Percentiles rank a stretch among this genome's conserved stretches.
These are phyloP conservation scores for Kuraishia borneana DNA, from an alignment of 805 yeast species.

Conservation along the genomic window DNA sequence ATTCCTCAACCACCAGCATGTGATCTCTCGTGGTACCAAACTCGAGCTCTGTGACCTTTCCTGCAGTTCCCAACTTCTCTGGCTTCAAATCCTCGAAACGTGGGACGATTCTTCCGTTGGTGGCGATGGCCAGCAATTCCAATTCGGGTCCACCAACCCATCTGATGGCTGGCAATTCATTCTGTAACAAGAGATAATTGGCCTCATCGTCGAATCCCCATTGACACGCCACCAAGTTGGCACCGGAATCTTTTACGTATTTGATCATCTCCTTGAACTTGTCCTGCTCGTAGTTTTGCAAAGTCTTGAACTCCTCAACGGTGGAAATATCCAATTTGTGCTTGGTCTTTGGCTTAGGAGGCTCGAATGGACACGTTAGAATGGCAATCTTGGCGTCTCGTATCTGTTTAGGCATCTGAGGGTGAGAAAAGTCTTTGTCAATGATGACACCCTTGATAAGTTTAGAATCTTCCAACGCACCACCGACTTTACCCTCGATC, in stretches of 20 bases:
- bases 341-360: constrained; percentile 98
- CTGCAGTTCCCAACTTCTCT: constrained; percentile 83
- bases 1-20: constrained; percentile 89
- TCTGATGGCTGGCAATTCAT: constrained; percentile 89
- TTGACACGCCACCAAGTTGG: constrained; percentile 94
- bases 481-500: constrained; percentile 94
- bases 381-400: constrained; percentile 83
- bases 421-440: constrained; percentile 96
- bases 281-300: constrained; percentile 87
- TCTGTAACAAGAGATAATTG: constrained; percentile 79
- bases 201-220: constrained; percentile 99
- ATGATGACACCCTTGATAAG: constrained; percentile 85
- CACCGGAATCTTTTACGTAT: constrained; percentile 79
- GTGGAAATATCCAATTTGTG: constrained; percentile 88
- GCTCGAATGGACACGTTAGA: constrained; percentile 97
- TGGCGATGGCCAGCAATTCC: constrained; percentile 93
- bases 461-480: constrained; percentile 75
- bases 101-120: constrained; percentile 95
- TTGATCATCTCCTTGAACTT: constrained; percentile 88
- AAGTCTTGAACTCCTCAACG: constrained; percentile 87
- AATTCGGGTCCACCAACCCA: constrained; percentile 99
- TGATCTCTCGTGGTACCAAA: constrained; percentile 96
- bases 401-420: constrained; percentile 88
- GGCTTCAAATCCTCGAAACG: constrained; percentile 83
- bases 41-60: constrained; percentile 73